Evolutionary conservation across 129 eudicot genomes (phyloP), one percentile per base, ranked within the genome.

Genomic region (Tanacetum coccineum): DNA sequence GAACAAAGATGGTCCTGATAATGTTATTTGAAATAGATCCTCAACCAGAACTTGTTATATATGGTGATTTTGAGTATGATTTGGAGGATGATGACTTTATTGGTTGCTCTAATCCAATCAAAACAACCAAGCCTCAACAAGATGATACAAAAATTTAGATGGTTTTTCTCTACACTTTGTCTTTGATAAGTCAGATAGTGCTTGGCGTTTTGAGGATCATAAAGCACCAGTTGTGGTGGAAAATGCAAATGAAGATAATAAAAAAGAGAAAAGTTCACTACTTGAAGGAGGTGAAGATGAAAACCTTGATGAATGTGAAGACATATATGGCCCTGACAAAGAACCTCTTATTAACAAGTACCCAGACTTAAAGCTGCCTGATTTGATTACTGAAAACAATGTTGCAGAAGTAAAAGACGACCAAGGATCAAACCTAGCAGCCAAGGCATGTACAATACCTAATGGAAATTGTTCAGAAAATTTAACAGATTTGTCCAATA

Each of bases 21-120:
- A 86, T 76, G 80, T 92, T n/a, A 47, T 73, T 92, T 72, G 96
- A 92, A 74, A 78, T 86, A 48, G 98, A 88, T 58, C 47, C 81
- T 59, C 82, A 82, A 71, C 89, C 91, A 45, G 98, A 92, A 22
- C 81, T 92, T 45, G 96, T 88, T 80, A 92, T 92, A 44, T 92
- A 92, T 58, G 98, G 96, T 21, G 98, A 92, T 77, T 88, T 85
- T 66, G 96, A 86, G 79, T 91, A 91, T 80, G 87, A 83, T 85
- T 66, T 91, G 73, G 95, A 92, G 66, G 98, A 88, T 60, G 91
- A 88, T 1, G 90, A 88, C 78, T 79, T 81, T 64, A 73, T 85
- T 65, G 86, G 89, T 72, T 85, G n/a, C n/a, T n/a, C 81, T 46
- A 66, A 56, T 74, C 68, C 83, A 58, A 22, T 81, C 19, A 91